phyloP scores from a whole-genome alignment of 805 yeast genomes.

The Cyberlindnera mycetangii region DNA sequence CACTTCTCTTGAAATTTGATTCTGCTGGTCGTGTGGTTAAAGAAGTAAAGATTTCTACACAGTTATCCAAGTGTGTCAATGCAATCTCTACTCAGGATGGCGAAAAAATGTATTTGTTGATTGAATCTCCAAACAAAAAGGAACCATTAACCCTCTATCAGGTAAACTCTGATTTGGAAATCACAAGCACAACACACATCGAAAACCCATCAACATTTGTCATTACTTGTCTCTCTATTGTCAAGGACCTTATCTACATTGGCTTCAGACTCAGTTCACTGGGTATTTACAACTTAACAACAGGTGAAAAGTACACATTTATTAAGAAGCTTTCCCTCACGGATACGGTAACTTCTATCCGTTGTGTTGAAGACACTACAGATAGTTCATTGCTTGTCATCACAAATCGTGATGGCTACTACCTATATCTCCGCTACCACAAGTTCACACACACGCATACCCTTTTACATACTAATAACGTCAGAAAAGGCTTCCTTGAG shows the following conservation, averaged over 20 bases:
- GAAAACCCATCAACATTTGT: conserved; percentile 50
- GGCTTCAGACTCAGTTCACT: conserved; percentile 75
- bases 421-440: conserved; percentile 38
- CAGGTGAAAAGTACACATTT: conserved; percentile 24
- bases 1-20: conserved; percentile 42
- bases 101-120: conserved; percentile 37
- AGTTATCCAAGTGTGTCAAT: conserved; percentile 48
- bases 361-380: conserved; percentile 31
- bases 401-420: conserved; percentile 68
- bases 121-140: conserved; percentile 68
- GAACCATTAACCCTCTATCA: conserved; percentile 47
- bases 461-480: conserved; percentile 53
- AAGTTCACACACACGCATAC: conserved; percentile 23
- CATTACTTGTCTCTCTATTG: conserved; percentile 53
- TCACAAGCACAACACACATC: conserved; percentile 22
- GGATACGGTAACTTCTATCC: conserved; percentile 63
- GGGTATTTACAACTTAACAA: conserved; percentile 46
- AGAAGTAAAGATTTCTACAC: conserved; percentile 24
- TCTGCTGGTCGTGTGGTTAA: conserved; percentile 31
- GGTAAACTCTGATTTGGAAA: conserved; percentile 32
- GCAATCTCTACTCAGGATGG: conserved; percentile 35
- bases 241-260: conserved; percentile 44
- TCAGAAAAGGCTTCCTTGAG: conserved; percentile 77
- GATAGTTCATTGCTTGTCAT: conserved; percentile 34
- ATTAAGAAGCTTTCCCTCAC: conserved; percentile 55